phyloP scores from a whole-genome alignment of 495 filamentous ascomycete genomes.

The Usnea hakonensis region DNA sequence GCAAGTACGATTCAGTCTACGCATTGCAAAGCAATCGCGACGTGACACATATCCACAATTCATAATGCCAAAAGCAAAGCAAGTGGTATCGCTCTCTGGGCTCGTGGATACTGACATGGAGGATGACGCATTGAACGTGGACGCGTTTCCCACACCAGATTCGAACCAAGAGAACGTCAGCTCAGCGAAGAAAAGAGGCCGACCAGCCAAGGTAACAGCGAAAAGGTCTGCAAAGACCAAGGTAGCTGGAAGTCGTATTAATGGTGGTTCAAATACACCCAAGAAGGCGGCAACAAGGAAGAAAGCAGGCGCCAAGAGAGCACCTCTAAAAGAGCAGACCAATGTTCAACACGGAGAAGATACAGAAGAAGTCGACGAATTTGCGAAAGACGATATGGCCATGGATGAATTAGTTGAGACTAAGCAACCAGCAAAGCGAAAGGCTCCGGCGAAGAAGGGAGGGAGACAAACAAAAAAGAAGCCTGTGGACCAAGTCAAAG shows the following conservation, averaged over 20 bases:
- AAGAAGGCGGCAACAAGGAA: conserved; percentile 31
- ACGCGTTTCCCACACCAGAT: conserved; percentile 34
- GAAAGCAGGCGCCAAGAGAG: conserved; percentile 28
- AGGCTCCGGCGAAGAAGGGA: conserved; percentile 27
- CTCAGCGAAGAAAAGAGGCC: conserved; percentile 30
- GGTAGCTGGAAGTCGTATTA: conserved; percentile 37
- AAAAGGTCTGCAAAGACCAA: conserved; percentile 29
- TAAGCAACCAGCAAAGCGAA: conserved; percentile 30
- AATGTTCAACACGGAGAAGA: conserved; percentile 43
- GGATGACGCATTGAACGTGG: conserved; percentile 38
- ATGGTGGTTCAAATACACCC: conserved; percentile 30
- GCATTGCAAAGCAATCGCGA: not conserved
- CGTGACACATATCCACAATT: not conserved
- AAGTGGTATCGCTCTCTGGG: conserved; percentile 49
- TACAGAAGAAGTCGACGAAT: conserved; percentile 45
- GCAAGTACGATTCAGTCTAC: not conserved
- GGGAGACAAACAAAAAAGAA: conserved; percentile 19
- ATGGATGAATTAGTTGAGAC: conserved; percentile 27
- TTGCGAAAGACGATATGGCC: conserved; percentile 25
- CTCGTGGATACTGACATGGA: conserved; percentile 63
- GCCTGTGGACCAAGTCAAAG: conserved; percentile 6
- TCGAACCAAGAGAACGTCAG: conserved; percentile 32
- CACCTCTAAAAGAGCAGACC: conserved; percentile 44
- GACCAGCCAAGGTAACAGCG: conserved; percentile 35
- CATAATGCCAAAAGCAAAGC: conserved; percentile 48